These are phyloP conservation scores for Colletotrichum acutatum DNA, from an alignment of 2,329 filamentous ascomycete genomes.

Conservation along the genomic window DNA sequence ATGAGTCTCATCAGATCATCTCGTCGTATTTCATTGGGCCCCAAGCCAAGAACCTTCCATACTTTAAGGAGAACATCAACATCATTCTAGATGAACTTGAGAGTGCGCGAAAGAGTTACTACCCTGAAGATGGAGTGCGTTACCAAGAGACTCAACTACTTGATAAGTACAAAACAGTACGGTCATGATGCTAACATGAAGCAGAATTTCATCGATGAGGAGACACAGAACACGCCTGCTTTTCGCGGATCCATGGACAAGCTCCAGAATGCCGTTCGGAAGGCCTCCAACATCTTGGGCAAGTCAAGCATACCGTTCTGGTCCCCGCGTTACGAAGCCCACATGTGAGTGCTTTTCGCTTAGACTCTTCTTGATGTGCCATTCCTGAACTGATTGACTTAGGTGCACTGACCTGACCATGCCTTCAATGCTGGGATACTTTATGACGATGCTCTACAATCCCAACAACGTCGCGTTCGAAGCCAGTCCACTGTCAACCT, in stretches of 20 bases:
- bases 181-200: background rate
- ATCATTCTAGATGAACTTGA: background rate
- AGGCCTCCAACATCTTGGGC: background rate
- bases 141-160: rapidly evolving
- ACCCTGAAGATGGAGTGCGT: background rate
- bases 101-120: background rate
- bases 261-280: background rate
- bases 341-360: background rate
- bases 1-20: background rate
- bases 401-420: background rate
- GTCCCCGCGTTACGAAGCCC: background rate
- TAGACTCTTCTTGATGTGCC: rapidly evolving
- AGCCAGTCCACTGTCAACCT: background rate
- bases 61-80: background rate
- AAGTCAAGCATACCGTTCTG: background rate
- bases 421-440: background rate
- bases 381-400: background rate
- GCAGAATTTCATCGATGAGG: background rate
- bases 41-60: background rate
- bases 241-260: background rate
- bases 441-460: background rate
- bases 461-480: background rate
- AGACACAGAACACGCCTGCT: background rate
- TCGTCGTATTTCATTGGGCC: background rate
- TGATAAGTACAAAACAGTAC: background rate